These are phyloP conservation scores for Diplosphaera chodatii DNA, from an alignment of 139 green algal species.

Conservation along the genomic window DNA sequence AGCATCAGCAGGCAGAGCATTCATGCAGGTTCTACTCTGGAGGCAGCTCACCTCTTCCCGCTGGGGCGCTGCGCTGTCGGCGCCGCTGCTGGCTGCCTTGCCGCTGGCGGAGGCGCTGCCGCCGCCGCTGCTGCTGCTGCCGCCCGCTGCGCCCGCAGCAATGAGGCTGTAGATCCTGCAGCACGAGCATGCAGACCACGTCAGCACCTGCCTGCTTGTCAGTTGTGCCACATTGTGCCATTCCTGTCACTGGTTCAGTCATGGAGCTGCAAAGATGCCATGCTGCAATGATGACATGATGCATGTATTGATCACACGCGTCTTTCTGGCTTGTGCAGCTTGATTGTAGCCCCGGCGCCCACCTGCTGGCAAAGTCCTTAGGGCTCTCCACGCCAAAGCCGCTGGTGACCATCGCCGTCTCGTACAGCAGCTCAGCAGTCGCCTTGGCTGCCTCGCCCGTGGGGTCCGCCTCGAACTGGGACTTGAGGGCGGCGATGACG, in stretches of 20 bases:
- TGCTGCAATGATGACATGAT: too few relatives aligned
- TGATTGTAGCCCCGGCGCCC: too few relatives aligned
- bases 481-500: slow-evolving; percentile 73
- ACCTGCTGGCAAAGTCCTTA: slow-evolving; percentile 65
- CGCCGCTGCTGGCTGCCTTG: slow-evolving; percentile 2
- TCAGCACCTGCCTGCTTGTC: too few relatives aligned
- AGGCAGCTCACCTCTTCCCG: too few relatives aligned
- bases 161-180: slow-evolving; percentile 29
- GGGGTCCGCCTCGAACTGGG: background rate
- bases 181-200: too few relatives aligned
- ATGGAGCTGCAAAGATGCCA: too few relatives aligned
- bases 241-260: too few relatives aligned
- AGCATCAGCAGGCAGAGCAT: too few relatives aligned
- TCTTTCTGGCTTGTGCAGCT: too few relatives aligned
- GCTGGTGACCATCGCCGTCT: slow-evolving; percentile 81
- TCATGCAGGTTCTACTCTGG: too few relatives aligned
- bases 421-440: slow-evolving; percentile 78
- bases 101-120: background rate
- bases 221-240: too few relatives aligned
- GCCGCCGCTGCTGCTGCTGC: slow-evolving; percentile 8
- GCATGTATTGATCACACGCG: too few relatives aligned
- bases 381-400: slow-evolving; percentile 60
- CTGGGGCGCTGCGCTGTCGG: background rate
- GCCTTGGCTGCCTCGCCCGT: background rate
- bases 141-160: slow-evolving; percentile 15